Base-by-base conservation (phyloP, 345 rosid genomes). In the Bretschneidera sinensis region DNA sequence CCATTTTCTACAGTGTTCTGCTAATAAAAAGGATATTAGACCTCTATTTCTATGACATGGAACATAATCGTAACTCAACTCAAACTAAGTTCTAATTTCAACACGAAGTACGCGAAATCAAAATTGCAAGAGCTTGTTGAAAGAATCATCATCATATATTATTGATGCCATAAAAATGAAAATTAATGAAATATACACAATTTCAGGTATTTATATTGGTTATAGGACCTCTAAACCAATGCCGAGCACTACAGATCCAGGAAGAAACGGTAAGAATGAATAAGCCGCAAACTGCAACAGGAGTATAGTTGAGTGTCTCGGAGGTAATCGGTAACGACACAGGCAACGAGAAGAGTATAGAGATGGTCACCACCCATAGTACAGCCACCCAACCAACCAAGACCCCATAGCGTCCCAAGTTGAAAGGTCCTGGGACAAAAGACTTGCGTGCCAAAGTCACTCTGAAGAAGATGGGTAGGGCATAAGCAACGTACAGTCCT, bases 401-500 rank as follows among this genome's bases (percentile, higher is more conserved):
- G 39, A 79, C 5, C 1, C 97, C 82, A 0, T 78, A 86, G 52
- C 79, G 79, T 0, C 99, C 99, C 55, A 87, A 72, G 79, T 79
- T 81, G 79, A 89, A 94, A 17, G 97, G 97, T 71, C 99, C 97
- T 0, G 78, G 83, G 45, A 52, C 53, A 62, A 94, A 89, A 54
- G 88, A 72, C 7, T 89, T 84, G 54, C 90, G 82, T 5, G 96
- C 87, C 67, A 94, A 63, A 1, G 97, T 87, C 71, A 89, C 96
- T 70, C 96, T 68, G 60, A 94, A 75, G 71, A 90, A 76, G 60
- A 86, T 90, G 0, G 99, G 99, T 11, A 90, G 74, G 34, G 92
- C 95, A 54, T 94, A 94, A 9, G 99, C 99, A 60, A 94, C 87
- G 81, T 94, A 94, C 66, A 89, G 78, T 39, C 97, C 99, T 1